Base-by-base conservation (phyloP, 805 yeast genomes). In the Barnettozyma sp. region DNA sequence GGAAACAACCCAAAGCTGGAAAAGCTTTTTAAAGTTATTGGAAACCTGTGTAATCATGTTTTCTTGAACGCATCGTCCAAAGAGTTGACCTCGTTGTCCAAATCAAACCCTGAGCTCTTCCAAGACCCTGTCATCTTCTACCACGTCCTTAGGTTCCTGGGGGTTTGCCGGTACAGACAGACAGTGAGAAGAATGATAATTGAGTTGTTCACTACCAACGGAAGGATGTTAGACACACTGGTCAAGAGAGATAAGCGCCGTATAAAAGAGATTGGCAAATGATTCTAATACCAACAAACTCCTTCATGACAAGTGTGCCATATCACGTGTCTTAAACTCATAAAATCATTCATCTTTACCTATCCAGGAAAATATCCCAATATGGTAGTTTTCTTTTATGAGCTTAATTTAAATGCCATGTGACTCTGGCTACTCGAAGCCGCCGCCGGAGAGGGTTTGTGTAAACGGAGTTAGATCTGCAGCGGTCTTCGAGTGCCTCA, bases 161-260 rank as follows among this genome's bases (percentile, higher is more conserved):
- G 66, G 45, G 63, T 56, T 54, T 86, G 59, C 65, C 70, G 68
- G 32, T 82, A 75, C 56, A 72, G 78, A 44, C 75, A 72, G 35
- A 72, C 73, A 4, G 75, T 74, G 14, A 62, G 94, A 24, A 67
- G 74, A 43, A 80, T 77, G 49, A 61, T 86, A 12, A 70, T 79
- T 48, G 88, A 78, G 28, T 59, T 82, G 35, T 73, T 83, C 44
- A 71, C 73, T 36, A 16, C 34, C 4, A 70, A 71, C 43, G 63
- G 69, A 10, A 62, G 62, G 22, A 61, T 76, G 29, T 58, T 81
- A 52, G 84, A 77, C 40, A 56, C 57, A 10, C 45, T 77, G 34
- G 63, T 74, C 23, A 66, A 62, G 49, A 59, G 66, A 33, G 75
- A 71, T 37, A 58, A 70, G 36, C 63, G 45, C 34, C 35, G 56